Conservation (phyloP, 352 stramenopile species). For the Pilasporangium apinafurcum region DNA sequence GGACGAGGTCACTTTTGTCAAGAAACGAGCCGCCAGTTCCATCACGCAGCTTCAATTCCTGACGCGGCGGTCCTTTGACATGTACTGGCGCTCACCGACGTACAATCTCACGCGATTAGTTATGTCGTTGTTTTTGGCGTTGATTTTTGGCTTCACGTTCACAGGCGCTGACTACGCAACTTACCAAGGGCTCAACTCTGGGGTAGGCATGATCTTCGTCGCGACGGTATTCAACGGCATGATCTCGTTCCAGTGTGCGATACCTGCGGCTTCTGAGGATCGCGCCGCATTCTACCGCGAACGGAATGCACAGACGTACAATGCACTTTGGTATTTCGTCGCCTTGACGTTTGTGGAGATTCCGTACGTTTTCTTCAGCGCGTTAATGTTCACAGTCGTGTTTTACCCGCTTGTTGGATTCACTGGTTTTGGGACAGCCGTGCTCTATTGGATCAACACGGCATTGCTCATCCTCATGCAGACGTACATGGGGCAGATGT, state of each 20-base stretch:
- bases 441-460: constrained; percentile 30
- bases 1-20: constrained; percentile 8
- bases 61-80: constrained; percentile 3
- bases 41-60: constrained; percentile 4
- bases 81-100: constrained; percentile 25
- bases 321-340: constrained; percentile 27
- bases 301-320: constrained; percentile 68
- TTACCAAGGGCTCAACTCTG: constrained; percentile 29
- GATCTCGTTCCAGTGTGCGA: constrained; percentile 3
- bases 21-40: constrained; percentile 6
- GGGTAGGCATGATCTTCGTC: constrained; percentile 13
- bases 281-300: constrained; percentile 83
- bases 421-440: constrained; percentile 12
- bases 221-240: constrained; percentile 6
- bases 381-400: background rate
- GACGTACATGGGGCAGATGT: constrained; percentile 26
- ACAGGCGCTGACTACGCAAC: constrained; percentile 21
- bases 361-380: constrained; percentile 2
- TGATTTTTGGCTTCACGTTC: constrained; percentile 66
- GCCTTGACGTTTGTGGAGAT: constrained; percentile 6
- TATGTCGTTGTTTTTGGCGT: constrained; percentile 37
- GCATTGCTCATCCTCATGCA: constrained; percentile 29
- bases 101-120: constrained; percentile 60
- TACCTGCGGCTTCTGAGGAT: constrained; percentile 25
- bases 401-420: constrained; percentile 42